Evolutionary conservation across 208 protist genomes (phyloP), one percentile per base, ranked within the genome.

Genomic region (Wallacemonas sp.): DNA sequence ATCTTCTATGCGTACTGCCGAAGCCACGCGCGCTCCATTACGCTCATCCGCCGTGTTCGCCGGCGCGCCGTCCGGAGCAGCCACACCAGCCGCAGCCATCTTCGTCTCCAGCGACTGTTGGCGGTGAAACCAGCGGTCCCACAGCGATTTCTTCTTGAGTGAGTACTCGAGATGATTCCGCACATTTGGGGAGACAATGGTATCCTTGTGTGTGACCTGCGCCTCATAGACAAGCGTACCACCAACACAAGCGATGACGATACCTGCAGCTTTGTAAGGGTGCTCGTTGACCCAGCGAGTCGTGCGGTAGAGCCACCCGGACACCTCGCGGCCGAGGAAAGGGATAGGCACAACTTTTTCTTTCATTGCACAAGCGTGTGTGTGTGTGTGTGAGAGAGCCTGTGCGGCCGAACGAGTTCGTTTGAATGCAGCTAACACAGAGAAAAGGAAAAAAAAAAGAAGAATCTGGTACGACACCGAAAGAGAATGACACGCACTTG

Each of bases 271-370:
- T 42, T 75, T 80, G 55, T 81, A 81, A 9, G 84, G 84, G 68
- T 94, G 77, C 34, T 83, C 75, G 24, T 76, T 70, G 2, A 82
- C 67, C 77, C 84, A 84, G n/a, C 79, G 75, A 11, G 80, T 87
- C 19, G 84, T 91, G 47, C 88, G 82, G 63, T 94, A 94, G 2
- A 94, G 70, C 85, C 88, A 94, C 4, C 75, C 68, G 2, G 88
- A 94, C 12, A 91, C 82, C 46, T 91, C 84, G 26, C 75, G 80
- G 19, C 88, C 84, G 6, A 91, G 66, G 60, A 94, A 91, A 2
- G 88, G 88, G 55, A 94, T 88, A 1, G 88, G 84, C 33, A 94
- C 83, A 15, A 91, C 84, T 54, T 94, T 94, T 46, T 94, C 88
- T 47, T 75, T 76, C 88, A 94, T 94, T 21, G 12, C 21, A 47